phyloP scores from a whole-genome alignment of 108 stramenopile species.

The Nitzschia sp. region DNA sequence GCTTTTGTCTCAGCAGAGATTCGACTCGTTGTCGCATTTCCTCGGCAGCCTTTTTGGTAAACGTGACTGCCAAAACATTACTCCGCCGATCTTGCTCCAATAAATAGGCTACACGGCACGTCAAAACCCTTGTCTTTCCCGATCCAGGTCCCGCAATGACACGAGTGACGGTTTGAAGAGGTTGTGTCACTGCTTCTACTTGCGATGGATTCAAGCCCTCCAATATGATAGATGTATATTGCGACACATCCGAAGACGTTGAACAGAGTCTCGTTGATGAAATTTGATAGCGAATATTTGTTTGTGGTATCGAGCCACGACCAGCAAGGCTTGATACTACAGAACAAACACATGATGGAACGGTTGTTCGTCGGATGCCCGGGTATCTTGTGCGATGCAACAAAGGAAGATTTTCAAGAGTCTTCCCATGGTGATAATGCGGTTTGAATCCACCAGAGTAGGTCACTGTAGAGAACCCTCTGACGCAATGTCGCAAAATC shows the following conservation, averaged over 20 bases:
- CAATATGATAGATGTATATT: constrained; percentile 21
- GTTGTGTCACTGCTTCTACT: constrained; percentile 69
- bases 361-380: no score
- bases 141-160: constrained; percentile 92
- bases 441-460: no score
- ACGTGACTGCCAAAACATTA: constrained; percentile 88
- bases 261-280: background rate
- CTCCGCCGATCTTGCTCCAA: constrained; percentile 30
- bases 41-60: constrained; percentile 89
- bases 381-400: no score
- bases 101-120: constrained; percentile 83
- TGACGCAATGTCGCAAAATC: no score
- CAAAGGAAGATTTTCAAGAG: no score
- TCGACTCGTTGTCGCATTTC: constrained; percentile 85
- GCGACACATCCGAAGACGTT: background rate
- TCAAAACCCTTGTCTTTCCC: constrained; percentile 90
- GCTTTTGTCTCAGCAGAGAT: constrained; percentile 33
- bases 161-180: constrained; percentile 51
- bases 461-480: no score
- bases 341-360: no score
- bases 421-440: no score
- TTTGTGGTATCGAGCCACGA: no score
- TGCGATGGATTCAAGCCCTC: constrained; percentile 69
- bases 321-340: no score
- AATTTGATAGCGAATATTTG: no score